Evolutionary conservation across 805 yeast species (phyloP), one percentile per base, ranked within the genome.

Genomic region (Sugiyamaella lignohabitans): DNA sequence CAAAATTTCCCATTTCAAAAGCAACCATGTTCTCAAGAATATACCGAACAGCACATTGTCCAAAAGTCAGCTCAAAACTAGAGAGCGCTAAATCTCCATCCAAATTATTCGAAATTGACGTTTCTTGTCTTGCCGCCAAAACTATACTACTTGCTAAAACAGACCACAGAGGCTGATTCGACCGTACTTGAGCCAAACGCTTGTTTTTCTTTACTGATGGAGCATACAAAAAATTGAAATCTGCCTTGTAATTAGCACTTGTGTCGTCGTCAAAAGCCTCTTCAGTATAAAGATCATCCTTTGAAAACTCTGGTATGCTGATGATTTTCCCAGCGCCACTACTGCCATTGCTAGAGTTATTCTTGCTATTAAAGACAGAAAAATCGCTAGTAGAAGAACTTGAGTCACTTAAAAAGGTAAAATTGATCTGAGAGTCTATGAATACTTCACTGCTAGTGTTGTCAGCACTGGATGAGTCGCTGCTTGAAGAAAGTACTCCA

Each of bases 151-250:
- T 55, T 2, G 69, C 69, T 23, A 64, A 47, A 6, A 59, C 53
- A 3, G 68, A 53, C 69, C 69, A 65, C 3, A 65, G 46, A 1
- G 66, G 65, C 42, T 65, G 69, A 40, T 53, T 55, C 1, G 56
- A 51, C 38, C 58, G 49, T 5, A 56, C 56, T 2, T 50, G 47
- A 11, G 55, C 58, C n/a, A 52, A 50, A 38, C 57, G 48, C 43
- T 59, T 62, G 48, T 59, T 59, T 51, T 54, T 61, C 48, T 53
- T 53, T 10, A 56, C 46, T 10, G 54, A 49, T 3, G 58, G 53
- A 2, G 57, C 45, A 36, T 48, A 46, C 19, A 52, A 43, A 47
- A 55, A 47, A 35, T 56, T 53, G 24, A 52, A 46, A 40, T 56
- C 54, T 6, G 51, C 38, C 2, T 46, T 17, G 19, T 45, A 23